Base-by-base conservation (phyloP, 2,329 filamentous ascomycete genomes). In the Talaromyces sp. region DNA sequence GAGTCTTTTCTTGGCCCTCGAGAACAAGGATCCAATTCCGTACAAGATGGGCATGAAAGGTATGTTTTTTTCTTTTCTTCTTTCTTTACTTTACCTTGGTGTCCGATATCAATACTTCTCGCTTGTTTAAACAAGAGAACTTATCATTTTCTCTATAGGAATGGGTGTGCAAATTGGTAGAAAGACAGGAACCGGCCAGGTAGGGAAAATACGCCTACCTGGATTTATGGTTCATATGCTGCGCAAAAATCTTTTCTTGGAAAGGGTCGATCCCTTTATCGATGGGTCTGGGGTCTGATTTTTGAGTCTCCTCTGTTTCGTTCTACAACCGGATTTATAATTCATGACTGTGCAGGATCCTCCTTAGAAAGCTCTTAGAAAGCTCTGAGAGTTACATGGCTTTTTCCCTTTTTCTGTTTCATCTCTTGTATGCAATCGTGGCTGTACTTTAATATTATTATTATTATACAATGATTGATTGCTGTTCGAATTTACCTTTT, bases 131-230 rank as follows among this genome's bases (percentile, higher is more conserved):
- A 19, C 19, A 21, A 50, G 6, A 5, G 9, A 5, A 26, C 12
- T 21, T n/a, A 19, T 43, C 35, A 43, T 24, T 29, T 29, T 8
- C 1, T 12, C 2, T 54, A 10, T 8, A 60, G 59, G n/a, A 12
- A 57, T 60, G 59, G 59, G 59, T 29, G 17, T 56, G 5, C 59
- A 60, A 21, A 60, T 60, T n/a, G 59, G 59, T 38, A 57, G 38
- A 29, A 60, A 60, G 17, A 26, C 50, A 10, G 59, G 54, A 9
- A 60, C 59, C 27, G 59, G 59, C 32, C 54, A 60, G 26, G 4
- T 57, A 14, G 54, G 54, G 17, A 48, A 38, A 19, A 43, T 54
- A 6, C 54, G 17, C 32, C 11, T 60, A 17, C 59, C 59, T 6
- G 50, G 59, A 11, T 60, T 60, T 46, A 19, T 60, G 3, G n/a